Conservation (phyloP, 2,329 filamentous ascomycete genomes). For the Pezicula neosporulosa region DNA sequence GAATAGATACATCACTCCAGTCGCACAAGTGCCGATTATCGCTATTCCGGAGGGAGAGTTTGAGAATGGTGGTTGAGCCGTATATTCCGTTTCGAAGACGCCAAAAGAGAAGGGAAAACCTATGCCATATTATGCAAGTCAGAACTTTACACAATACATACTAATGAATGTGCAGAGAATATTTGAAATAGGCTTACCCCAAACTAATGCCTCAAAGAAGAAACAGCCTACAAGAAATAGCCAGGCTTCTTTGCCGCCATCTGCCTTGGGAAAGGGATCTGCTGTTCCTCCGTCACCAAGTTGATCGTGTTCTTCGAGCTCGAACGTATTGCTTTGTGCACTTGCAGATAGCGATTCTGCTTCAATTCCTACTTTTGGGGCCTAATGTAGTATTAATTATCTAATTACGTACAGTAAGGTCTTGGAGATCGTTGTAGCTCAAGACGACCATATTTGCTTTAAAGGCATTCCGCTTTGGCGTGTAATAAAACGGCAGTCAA, state of each 20-base stretch:
- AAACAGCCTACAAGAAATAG: conserved; percentile 47
- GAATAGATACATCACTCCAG: conserved; percentile 23
- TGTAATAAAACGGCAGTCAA: too few species aligned
- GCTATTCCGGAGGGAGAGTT: conserved; percentile 36
- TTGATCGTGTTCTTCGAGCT: too few species aligned
- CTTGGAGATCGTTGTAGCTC: too few species aligned
- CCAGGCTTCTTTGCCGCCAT: conserved; percentile 48
- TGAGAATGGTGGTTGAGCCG: conserved; percentile 31
- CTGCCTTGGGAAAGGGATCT: conserved; percentile 33
- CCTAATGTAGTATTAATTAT: too few species aligned
- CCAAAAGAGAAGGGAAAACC: conserved; percentile 35
- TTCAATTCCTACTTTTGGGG: too few species aligned
- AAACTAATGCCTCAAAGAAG: conserved; percentile 49
- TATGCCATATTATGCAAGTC: conserved; percentile 4
- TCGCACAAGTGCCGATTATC: conserved; percentile 34
- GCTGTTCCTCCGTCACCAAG: too few species aligned
- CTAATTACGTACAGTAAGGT: too few species aligned
- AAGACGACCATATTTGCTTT: too few species aligned
- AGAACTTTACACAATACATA: neutral
- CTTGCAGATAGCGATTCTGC: too few species aligned
- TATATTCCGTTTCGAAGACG: conserved; percentile 42
- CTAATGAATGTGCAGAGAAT: neutral
- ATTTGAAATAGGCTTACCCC: conserved; percentile 35
- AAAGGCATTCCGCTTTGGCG: too few species aligned
- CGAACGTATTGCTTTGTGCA: too few species aligned